Evolutionary conservation across 768 basidiomycete species (phyloP).

Genomic region (Trichaptum fuscoviolaceum): DNA sequence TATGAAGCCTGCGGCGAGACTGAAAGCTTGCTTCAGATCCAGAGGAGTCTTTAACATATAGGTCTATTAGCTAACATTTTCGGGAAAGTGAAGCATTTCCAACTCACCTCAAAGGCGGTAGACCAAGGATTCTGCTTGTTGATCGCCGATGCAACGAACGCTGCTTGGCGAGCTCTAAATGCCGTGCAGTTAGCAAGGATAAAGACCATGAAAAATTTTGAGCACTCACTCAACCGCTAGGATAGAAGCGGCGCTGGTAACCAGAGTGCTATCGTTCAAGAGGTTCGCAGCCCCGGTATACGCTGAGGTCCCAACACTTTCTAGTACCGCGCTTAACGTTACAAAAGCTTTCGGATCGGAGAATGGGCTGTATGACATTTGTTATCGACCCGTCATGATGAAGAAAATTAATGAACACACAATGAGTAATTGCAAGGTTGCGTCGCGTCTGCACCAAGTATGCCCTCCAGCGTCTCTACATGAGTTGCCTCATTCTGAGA

Average conservation of each 20-base stretch:
- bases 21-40: conserved; percentile 34
- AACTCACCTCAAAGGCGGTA: conserved; percentile 46
- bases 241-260: conserved; percentile 59
- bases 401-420: conserved; percentile 34
- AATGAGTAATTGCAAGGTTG: conserved; percentile 58
- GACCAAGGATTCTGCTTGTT: conserved; percentile 49
- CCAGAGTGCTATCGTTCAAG: conserved; percentile 36
- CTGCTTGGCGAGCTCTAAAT: conserved; percentile 58
- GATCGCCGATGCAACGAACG: conserved; percentile 52
- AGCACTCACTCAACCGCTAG: conserved; percentile 41
- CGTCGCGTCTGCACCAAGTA: conserved; percentile 40
- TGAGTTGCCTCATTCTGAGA: conserved; percentile 50
- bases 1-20: conserved; percentile 41
- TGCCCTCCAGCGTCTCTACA: conserved; percentile 43
- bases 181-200: conserved; percentile 37
- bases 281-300: conserved; percentile 50
- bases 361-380: conserved; percentile 31
- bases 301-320: conserved; percentile 49
- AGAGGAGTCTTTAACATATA: conserved; percentile 26
- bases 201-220: conserved; percentile 43
- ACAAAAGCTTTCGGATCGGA: conserved; percentile 44
- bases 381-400: background rate
- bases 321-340: conserved; percentile 45
- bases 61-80: too few species aligned
- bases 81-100: background rate